These are phyloP conservation scores for Exophiala sideris DNA, from an alignment of 2,329 filamentous ascomycete genomes.

Conservation along the genomic window DNA sequence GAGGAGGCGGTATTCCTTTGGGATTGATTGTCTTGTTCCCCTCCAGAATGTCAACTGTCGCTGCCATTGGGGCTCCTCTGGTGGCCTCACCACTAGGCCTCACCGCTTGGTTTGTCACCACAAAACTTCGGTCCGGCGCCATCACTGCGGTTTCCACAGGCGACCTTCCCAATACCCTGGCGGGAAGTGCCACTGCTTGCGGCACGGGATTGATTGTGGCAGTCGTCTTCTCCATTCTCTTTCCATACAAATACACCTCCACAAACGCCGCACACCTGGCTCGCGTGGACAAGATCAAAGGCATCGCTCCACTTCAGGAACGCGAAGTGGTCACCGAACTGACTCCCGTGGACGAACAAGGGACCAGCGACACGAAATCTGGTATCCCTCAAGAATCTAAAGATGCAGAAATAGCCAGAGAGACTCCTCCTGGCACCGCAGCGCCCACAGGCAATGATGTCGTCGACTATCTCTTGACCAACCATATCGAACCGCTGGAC, in stretches of 20 bases:
- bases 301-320: background rate
- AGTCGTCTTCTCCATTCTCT: slow-evolving; percentile 67
- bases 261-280: slow-evolving; percentile 69
- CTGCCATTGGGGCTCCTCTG: slow-evolving; percentile 67
- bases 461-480: slow-evolving; percentile 41
- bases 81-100: slow-evolving; percentile 66
- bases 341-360: background rate
- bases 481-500: slow-evolving; percentile 52
- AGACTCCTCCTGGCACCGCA: background rate
- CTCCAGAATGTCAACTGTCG: slow-evolving; percentile 72
- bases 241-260: slow-evolving; percentile 74
- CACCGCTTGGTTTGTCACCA: slow-evolving; percentile 74
- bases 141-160: slow-evolving; percentile 73
- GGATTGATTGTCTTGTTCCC: slow-evolving; percentile 77
- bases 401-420: background rate
- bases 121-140: slow-evolving; percentile 63
- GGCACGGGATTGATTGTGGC: slow-evolving; percentile 72
- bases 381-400: background rate
- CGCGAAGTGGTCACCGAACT: background rate
- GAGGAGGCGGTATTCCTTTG: slow-evolving; percentile 77
- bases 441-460: slow-evolving; percentile 1
- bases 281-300: slow-evolving; percentile 2
- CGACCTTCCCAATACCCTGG: slow-evolving; percentile 50
- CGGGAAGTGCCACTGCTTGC: slow-evolving; percentile 75
- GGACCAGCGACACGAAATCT: background rate